A percentile compares a stretch with the other conserved stretches of the same genome.
Evolutionary conservation across 2,329 filamentous ascomycete genomes (phyloP).

Genomic region (Aspergillus fumigatiaffinis): DNA sequence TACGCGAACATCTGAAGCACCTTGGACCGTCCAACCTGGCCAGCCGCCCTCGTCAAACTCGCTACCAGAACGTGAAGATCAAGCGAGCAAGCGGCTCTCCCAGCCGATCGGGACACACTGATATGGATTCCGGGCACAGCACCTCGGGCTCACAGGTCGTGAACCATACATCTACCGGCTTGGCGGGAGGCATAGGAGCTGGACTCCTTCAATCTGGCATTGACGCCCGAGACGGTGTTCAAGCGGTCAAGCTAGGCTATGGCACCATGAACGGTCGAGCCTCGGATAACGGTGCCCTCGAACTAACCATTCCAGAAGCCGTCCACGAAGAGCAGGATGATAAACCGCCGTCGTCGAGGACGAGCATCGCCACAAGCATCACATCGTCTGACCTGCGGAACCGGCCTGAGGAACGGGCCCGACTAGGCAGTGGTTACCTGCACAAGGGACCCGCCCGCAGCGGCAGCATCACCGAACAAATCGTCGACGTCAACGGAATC

Average conservation of each 20-base stretch:
- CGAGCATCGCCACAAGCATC: conserved; percentile 21
- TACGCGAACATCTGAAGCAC: conserved; percentile 59
- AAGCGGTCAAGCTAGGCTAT: conserved; percentile 56
- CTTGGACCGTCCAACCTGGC: conserved; percentile 62
- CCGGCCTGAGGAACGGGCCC: conserved; percentile 12
- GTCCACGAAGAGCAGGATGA: conserved; percentile 31
- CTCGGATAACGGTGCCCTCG: conserved; percentile 18
- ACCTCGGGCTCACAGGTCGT: conserved; percentile 35
- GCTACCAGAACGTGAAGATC: conserved; percentile 62
- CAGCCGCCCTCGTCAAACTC: conserved; percentile 56
- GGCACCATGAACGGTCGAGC: conserved; percentile 41
- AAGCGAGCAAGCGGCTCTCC: conserved; percentile 50
- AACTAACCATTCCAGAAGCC: conserved; percentile 29
- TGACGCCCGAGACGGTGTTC: conserved; percentile 62
- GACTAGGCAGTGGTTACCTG: conserved; percentile 29
- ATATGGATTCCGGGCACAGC: conserved; percentile 37
- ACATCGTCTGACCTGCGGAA: conserved; percentile 20
- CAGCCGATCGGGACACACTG: conserved; percentile 33
- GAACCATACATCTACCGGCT: conserved; percentile 31
- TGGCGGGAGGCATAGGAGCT: conserved; percentile 51
- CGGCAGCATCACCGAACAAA: conserved; percentile 74
- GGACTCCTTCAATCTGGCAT: conserved; percentile 51
- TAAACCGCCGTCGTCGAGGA: conserved; percentile 16
- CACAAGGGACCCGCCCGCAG: conserved; percentile 57
- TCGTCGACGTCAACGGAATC: conserved; percentile 69